Base-by-base conservation (phyloP, 2,329 filamentous ascomycete species). In the Tolypocladium inflatum region DNA sequence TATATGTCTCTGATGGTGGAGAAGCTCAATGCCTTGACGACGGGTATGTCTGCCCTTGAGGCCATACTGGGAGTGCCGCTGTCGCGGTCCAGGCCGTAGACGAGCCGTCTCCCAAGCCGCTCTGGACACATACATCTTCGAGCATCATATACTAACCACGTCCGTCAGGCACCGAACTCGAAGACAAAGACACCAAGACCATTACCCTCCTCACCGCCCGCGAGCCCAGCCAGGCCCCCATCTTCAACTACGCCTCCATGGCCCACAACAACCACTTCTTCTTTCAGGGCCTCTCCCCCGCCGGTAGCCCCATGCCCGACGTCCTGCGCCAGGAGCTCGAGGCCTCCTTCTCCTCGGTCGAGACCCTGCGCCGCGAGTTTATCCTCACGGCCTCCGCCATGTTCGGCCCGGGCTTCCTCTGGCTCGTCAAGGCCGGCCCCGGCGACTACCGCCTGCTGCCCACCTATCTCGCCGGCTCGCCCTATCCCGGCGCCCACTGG, bases 231-330 rank as follows among this genome's bases (percentile, higher is more conserved):
- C 80, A 83, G 62, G 94, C 94, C 48, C 80, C 87, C 65, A 78
- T 88, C 71, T 99, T 99, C 85, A 99, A 97, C 82, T 85, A 95
- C 73, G 94, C 94, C 73, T 96, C 90, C 66, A 96, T 96, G 89
- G 90, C 91, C 58, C 88, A 90, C 81, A 97, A 97, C 83, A 97
- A 85, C 72, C 78, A 85, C 70, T 88, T 91, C 79, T 93, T 91
- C 83, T 92, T 93, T 81, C 72, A 82, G 64, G 74, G 79, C 68
- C 70, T 77, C 62, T 66, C 71, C 57, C 74, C 74, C 57, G 56
- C 61, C 71, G 80, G 69, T 57, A 76, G 72, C 54, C 66, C 73
- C 63, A 87, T 89, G 63, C 84, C 83, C 59, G 69, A 74, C 2
- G 63, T 68, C 50, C 82, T 95, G 60, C 73, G 78, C 66, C 64